phyloP scores from a whole-genome alignment of 441 rosid genomes.

The Raphanus hybrid region DNA sequence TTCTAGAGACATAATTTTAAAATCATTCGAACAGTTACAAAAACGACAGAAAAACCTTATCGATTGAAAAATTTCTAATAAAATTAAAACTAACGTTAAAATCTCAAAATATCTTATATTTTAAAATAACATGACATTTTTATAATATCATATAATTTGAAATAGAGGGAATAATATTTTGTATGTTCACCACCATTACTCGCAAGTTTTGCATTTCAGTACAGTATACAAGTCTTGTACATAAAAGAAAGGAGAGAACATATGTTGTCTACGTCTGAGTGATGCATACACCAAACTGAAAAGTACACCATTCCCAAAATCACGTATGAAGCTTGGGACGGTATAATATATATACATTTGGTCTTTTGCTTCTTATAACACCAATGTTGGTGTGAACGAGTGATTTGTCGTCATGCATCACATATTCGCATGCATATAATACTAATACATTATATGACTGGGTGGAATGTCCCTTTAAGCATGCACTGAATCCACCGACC shows the following conservation, averaged over 20 bases:
- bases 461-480: conserved; percentile 26
- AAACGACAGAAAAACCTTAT: no score
- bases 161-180: no score
- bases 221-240: neutral
- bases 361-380: neutral
- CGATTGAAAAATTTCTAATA: no score
- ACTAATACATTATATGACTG: conserved; percentile 2
- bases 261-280: neutral
- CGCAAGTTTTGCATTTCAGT: neutral
- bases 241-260: neutral
- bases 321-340: conserved; percentile 5
- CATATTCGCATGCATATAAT: conserved; percentile 17
- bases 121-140: neutral
- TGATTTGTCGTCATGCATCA: conserved; percentile 26
- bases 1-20: no score
- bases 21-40: no score
- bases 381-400: conserved; percentile 1
- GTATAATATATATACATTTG: neutral
- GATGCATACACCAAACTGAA: conserved; percentile 7
- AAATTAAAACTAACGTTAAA: no score
- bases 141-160: no score
- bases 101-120: no score
- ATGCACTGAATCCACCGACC: conserved; percentile 35
- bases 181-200: no score
- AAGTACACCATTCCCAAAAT: neutral